Percentiles rank a stretch among this genome's conserved stretches.
Conservation (phyloP, 83 land plant species). For the Picea abies region DNA sequence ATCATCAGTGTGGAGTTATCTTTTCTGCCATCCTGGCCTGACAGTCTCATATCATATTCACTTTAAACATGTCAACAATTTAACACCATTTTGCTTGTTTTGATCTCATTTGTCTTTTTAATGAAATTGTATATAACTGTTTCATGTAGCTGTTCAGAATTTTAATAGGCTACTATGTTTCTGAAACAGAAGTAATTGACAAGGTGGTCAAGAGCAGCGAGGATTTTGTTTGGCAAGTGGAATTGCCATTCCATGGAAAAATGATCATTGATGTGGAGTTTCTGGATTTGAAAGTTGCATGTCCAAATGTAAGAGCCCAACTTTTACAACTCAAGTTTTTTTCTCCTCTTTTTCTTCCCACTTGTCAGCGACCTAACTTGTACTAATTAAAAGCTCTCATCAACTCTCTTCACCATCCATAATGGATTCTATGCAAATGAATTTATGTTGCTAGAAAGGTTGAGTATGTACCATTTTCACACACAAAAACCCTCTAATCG, state of each 20-base stretch:
- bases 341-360: neutral
- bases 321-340: neutral
- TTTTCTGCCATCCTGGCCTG: too few relatives aligned
- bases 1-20: too few relatives aligned
- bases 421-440: neutral
- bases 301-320: slow-evolving; percentile 47
- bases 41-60: neutral
- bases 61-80: too few relatives aligned
- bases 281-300: slow-evolving; percentile 66
- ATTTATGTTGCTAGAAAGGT: neutral
- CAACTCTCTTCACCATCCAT: too few relatives aligned
- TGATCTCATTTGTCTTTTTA: neutral
- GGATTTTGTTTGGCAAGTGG: slow-evolving; percentile 84
- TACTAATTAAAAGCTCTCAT: too few relatives aligned
- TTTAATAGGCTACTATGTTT: slow-evolving; percentile 7
- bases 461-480: neutral
- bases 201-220: slow-evolving; percentile 68
- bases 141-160: neutral
- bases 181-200: slow-evolving; percentile 54
- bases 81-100: neutral
- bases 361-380: too few relatives aligned
- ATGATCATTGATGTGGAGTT: slow-evolving; percentile 86
- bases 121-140: neutral
- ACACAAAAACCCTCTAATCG: neutral
- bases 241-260: slow-evolving; percentile 63